These are phyloP conservation scores for Setomelanomma holmii DNA, from an alignment of 2,329 filamentous ascomycete genomes.

Conservation along the genomic window DNA sequence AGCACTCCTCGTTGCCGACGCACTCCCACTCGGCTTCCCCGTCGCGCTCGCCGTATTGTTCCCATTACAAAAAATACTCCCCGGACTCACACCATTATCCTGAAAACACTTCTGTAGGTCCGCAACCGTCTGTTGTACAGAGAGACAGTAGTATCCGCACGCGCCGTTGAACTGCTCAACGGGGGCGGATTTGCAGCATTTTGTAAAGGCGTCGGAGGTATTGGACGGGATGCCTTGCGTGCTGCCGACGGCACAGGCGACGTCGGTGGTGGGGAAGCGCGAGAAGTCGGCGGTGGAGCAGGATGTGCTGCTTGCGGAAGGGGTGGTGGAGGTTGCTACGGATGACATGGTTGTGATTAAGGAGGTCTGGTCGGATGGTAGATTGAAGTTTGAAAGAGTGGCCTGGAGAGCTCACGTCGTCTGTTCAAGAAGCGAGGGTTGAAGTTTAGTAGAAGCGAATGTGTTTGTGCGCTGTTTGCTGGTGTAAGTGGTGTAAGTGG, in stretches of 20 bases:
- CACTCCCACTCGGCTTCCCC: constrained; percentile 21
- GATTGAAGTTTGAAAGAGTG: constrained; percentile 2
- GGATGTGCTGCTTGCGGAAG: constrained; percentile 20
- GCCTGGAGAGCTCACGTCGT: background rate
- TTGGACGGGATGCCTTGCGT: constrained; percentile 30
- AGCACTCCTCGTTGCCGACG: background rate
- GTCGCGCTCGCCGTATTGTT: constrained; percentile 38
- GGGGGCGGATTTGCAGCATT: constrained; percentile 42
- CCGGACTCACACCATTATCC: constrained; percentile 29
- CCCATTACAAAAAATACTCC: constrained; percentile 33
- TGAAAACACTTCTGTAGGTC: constrained; percentile 39
- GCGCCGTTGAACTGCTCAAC: constrained; percentile 37
- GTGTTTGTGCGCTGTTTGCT: constrained; percentile 1
- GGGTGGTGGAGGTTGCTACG: constrained; percentile 22
- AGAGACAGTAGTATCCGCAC: constrained; percentile 42
- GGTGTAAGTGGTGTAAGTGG: background rate
- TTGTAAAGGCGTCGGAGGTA: constrained; percentile 29
- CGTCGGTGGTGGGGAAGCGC: constrained; percentile 35
- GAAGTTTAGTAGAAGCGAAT: background rate
- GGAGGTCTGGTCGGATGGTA: too few species aligned
- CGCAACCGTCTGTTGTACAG: constrained; percentile 31
- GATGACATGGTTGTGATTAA: constrained; percentile 30
- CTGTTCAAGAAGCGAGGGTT: background rate
- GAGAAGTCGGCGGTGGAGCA: constrained; percentile 35
- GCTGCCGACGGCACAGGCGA: constrained; percentile 38